Evolutionary conservation across 352 stramenopile genomes (phyloP).

Genomic region (Pythium aquatile): DNA sequence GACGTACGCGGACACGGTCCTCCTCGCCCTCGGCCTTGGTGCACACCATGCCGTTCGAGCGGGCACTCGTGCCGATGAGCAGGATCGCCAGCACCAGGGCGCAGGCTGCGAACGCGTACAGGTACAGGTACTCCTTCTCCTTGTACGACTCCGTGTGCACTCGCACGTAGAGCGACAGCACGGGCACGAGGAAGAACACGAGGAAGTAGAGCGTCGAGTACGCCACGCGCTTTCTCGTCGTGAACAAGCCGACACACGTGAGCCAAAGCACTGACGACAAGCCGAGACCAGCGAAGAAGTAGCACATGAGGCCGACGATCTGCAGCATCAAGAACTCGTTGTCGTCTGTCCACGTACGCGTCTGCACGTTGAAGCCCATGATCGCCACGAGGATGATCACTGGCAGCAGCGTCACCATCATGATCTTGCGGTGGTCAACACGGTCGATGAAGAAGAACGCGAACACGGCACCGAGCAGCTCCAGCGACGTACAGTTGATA

Average conservation of each 20-base stretch:
- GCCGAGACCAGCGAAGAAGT: constrained; percentile 79
- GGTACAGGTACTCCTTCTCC: constrained; percentile 30
- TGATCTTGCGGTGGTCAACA: constrained; percentile 69
- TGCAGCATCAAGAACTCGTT: constrained; percentile 65
- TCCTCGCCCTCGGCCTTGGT: constrained; percentile 28
- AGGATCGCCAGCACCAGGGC: constrained; percentile 26
- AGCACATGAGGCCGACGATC: constrained; percentile 63
- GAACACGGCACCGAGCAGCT: constrained; percentile 71
- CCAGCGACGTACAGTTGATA: constrained; percentile 65
- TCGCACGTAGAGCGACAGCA: constrained; percentile 31
- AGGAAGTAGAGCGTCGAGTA: constrained; percentile 70
- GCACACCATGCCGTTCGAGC: constrained; percentile 34
- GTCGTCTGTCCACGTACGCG: constrained; percentile 47
- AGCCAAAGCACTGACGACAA: constrained; percentile 75
- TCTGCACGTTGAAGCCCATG: constrained; percentile 57
- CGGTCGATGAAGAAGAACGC: constrained; percentile 88
- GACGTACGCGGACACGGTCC: constrained; percentile 26
- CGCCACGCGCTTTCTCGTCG: constrained; percentile 54
- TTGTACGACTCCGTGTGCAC: constrained; percentile 12
- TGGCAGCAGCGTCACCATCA: constrained; percentile 68
- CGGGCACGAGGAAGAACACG: constrained; percentile 70
- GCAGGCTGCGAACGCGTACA: constrained; percentile 32
- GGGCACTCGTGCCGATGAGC: constrained; percentile 25
- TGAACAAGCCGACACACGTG: constrained; percentile 70
- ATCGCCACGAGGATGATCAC: constrained; percentile 39